Base-by-base conservation (phyloP, 257 asterid species). In the Gentiana dahurica region DNA sequence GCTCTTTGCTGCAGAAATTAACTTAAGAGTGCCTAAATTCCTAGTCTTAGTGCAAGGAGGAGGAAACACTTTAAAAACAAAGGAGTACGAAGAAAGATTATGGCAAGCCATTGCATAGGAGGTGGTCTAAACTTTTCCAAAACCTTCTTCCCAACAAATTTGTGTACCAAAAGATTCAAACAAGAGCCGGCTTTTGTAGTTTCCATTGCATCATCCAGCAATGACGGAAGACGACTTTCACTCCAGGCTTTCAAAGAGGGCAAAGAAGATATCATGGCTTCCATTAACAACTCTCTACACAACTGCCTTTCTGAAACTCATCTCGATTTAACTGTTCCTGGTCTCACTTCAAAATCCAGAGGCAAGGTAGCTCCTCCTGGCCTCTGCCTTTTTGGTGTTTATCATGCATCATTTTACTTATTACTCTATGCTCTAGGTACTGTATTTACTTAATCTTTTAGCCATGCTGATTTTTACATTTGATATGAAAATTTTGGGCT, bases 301-400 rank as follows among this genome's bases (percentile, higher is more conserved):
- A 79, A 83, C 65, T 87, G 97, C 61, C 79, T 91, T 6, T 78
- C 94, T 0, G 98, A 87, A 67, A 85, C 98, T 11, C 79, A 77
- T 62, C 93, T 91, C 35, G 82, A 85, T 78, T 71, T 55, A 33
- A 79, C 86, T 11, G 79, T 91, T 53, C 86, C 95, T 47, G 76
- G 73, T 53, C 88, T 91, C 68, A 67, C 69, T 11, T 83, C 93
- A 71, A 91, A 87, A 72, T 77, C 77, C 69, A 68, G 86, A 69
- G 98, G 98, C 80, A 87, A 91, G 95, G 98, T 91, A 48, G 55
- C 33, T 11, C 5, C 32, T 44, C 9, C 5, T 51, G 34, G 5
- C 8, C 8, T 41, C 7, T 39, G 44, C 6, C 7, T 4, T 39
- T 39, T 39, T 39, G 4, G 44, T 39, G 44, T 7, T 7, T 39